phyloP scores from a whole-genome alignment of 139 green algal species.

The Coelastrella sp. region DNA sequence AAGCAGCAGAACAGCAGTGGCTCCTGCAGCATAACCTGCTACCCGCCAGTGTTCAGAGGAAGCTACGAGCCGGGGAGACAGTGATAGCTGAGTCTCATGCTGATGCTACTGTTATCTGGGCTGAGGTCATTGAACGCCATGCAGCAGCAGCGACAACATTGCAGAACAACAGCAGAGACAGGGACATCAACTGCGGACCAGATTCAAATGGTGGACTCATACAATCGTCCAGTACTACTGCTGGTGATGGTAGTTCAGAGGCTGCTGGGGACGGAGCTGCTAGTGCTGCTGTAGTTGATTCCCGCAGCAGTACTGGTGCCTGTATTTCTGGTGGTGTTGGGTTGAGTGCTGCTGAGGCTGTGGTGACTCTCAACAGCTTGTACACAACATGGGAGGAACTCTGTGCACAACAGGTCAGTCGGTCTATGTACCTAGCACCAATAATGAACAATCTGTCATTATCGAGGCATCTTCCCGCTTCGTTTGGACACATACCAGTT shows the following conservation, averaged over 20 bases:
- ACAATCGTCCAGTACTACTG: not conserved
- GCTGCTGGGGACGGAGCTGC: not conserved
- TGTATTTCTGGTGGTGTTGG: not conserved
- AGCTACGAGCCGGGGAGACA: constrained; percentile 44
- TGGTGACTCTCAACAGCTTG: constrained; percentile 46
- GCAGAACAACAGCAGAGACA: too few species aligned
- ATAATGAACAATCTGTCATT: too few species aligned
- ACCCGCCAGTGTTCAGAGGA: constrained; percentile 44
- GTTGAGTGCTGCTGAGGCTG: constrained; percentile 35
- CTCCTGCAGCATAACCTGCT: constrained; percentile 51
- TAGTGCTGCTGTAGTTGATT: not conserved
- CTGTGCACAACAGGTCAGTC: constrained; percentile 30
- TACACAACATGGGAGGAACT: constrained; percentile 52
- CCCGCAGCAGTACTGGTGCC: not conserved
- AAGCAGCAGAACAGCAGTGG: constrained; percentile 47
- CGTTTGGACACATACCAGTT: not conserved
- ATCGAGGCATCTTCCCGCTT: not conserved
- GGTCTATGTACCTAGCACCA: not conserved
- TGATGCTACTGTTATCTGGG: constrained; percentile 47
- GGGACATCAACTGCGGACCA: too few species aligned
- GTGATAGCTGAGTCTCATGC: constrained; percentile 45
- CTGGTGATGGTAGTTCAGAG: not conserved
- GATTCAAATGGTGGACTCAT: too few species aligned
- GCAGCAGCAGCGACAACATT: not conserved
- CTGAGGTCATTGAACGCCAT: constrained; percentile 36